Evolutionary conservation across 148 eudicot genomes (phyloP).

Genomic region (Vaccinium corymbosum): DNA sequence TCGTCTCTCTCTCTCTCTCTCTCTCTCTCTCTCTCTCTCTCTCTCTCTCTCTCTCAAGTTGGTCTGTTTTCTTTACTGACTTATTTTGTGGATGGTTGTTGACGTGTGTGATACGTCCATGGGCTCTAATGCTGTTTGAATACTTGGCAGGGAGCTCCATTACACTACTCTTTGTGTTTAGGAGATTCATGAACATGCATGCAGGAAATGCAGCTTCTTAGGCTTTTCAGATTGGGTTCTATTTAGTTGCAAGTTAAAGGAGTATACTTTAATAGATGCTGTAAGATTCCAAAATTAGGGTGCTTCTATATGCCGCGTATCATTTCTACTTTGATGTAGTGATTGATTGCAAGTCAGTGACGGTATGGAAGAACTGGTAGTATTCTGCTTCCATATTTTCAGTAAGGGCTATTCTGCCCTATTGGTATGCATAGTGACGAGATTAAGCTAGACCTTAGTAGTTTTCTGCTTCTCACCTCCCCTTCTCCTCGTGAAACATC

Average conservation of each 20-base stretch:
- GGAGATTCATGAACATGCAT: background rate
- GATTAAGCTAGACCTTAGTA: background rate
- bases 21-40: no score
- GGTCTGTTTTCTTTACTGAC: no score
- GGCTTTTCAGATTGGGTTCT: background rate
- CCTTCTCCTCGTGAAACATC: background rate
- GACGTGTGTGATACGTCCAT: background rate
- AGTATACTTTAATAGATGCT: background rate
- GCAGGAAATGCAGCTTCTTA: background rate
- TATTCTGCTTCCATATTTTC: background rate
- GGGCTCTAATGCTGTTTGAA: background rate
- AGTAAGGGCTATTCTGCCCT: no score
- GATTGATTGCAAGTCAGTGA: background rate
- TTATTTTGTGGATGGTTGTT: background rate
- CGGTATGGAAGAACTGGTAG: background rate
- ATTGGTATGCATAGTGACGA: background rate
- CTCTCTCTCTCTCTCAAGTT: background rate
- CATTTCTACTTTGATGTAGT: constrained; percentile 1
- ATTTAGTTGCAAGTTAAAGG: background rate
- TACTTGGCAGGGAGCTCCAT: constrained; percentile 5
- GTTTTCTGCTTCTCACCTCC: background rate
- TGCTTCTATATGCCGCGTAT: background rate
- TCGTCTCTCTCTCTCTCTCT: no score
- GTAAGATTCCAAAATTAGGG: no score
- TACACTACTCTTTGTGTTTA: background rate